phyloP scores from a whole-genome alignment of 176 grass and related monocot species.

The Carex parvula region DNA sequence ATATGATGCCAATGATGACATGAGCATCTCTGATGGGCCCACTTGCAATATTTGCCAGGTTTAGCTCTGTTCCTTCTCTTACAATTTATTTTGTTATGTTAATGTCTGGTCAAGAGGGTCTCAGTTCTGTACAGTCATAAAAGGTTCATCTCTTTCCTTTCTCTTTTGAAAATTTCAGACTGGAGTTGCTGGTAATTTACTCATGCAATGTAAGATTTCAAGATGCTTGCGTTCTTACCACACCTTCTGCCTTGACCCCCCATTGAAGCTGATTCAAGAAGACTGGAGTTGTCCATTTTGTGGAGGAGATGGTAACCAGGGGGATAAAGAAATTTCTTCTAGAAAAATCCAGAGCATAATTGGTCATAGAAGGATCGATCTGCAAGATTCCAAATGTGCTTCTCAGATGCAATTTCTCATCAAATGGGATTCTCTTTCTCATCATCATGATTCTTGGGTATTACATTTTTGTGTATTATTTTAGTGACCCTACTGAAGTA shows the following conservation, averaged over 20 bases:
- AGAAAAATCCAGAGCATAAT: conserved; percentile 53
- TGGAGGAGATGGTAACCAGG: not conserved
- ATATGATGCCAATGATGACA: conserved; percentile 27
- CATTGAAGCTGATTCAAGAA: conserved; percentile 28
- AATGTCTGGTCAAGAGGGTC: not conserved
- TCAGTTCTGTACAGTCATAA: too few relatives aligned
- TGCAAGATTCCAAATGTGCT: conserved; percentile 21
- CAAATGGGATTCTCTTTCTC: conserved; percentile 67
- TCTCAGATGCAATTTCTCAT: conserved; percentile 50
- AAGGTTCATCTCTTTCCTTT: not conserved
- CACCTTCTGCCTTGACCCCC: conserved; percentile 43
- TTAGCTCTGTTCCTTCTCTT: not conserved
- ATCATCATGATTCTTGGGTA: conserved; percentile 69
- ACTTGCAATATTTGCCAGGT: conserved; percentile 59
- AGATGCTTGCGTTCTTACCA: conserved; percentile 39
- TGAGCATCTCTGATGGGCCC: conserved; percentile 25
- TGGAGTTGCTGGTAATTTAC: conserved; percentile 37
- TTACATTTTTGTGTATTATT: not conserved
- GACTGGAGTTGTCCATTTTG: conserved; percentile 39
- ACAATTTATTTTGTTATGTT: not conserved
- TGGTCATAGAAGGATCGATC: conserved; percentile 46
- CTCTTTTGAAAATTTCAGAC: conserved; percentile 31
- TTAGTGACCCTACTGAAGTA: not conserved
- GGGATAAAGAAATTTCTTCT: conserved; percentile 2
- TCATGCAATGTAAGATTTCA: conserved; percentile 45